Evolutionary conservation across 192 early-diverging fungal species (phyloP).

Genomic region (Backusella australiensis): DNA sequence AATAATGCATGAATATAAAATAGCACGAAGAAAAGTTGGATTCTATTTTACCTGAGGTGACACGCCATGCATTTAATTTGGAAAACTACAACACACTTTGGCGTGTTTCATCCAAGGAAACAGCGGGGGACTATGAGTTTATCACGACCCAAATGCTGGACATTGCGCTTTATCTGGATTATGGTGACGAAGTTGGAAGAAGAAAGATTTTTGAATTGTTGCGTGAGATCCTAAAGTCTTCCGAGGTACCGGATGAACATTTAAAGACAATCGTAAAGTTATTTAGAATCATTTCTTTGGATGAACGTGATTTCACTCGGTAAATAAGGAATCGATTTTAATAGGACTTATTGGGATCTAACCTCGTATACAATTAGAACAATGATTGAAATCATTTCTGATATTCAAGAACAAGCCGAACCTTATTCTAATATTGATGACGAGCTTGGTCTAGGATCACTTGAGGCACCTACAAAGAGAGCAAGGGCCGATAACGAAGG

Average conservation of each 20-base stretch:
- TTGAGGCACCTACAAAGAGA: conserved; percentile 36
- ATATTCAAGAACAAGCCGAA: conserved; percentile 56
- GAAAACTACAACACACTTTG: conserved; percentile 53
- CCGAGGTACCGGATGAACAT: conserved; percentile 76
- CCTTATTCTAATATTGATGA: background rate
- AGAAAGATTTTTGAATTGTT: conserved; percentile 74
- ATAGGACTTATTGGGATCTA: background rate
- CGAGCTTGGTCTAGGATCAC: background rate
- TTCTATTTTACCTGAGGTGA: conserved; percentile 67
- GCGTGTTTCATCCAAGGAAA: conserved; percentile 49
- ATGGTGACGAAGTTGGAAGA: conserved; percentile 87
- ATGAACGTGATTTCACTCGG: conserved; percentile 87
- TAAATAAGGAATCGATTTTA: background rate
- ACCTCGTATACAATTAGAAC: conserved; percentile 27
- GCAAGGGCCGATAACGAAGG: conserved; percentile 34
- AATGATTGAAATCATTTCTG: conserved; percentile 80
- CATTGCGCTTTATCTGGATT: conserved; percentile 75
- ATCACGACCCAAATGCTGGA: conserved; percentile 73
- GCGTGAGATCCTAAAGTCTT: conserved; percentile 77
- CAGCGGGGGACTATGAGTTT: conserved; percentile 55
- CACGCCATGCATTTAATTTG: conserved; percentile 51
- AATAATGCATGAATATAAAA: background rate
- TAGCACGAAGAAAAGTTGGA: conserved; percentile 65
- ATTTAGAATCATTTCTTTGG: conserved; percentile 70
- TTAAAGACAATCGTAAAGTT: conserved; percentile 75